Conservation (phyloP, 345 rosid species). For the Noccaea bulbosa region DNA sequence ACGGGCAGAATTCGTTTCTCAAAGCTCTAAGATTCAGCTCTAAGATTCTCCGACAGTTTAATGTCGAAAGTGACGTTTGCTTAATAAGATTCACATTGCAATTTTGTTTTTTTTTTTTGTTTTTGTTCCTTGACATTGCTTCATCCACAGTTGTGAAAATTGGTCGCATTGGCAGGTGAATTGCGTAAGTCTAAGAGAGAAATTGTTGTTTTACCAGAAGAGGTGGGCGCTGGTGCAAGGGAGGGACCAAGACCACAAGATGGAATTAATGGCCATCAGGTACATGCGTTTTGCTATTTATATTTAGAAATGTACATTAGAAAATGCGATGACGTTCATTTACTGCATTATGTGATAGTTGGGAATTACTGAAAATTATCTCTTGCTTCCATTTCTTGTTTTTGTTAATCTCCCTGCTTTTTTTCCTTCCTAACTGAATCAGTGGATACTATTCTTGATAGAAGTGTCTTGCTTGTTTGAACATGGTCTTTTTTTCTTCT, state of each 20-base stretch:
- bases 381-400: too few relatives aligned
- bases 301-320: neutral
- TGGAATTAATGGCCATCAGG: conserved; percentile 65
- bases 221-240: conserved; percentile 42
- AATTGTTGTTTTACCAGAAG: conserved; percentile 26
- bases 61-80: conserved; percentile 19
- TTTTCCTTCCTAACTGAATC: conserved; percentile 7
- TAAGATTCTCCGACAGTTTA: neutral
- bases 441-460: neutral
- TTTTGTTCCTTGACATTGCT: too few relatives aligned
- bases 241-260: conserved; percentile 50
- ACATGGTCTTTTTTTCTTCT: neutral
- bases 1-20: neutral
- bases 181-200: neutral
- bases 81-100: conserved; percentile 12
- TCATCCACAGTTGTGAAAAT: conserved; percentile 2
- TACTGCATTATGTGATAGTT: conserved; percentile 10
- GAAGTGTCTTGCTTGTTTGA: conserved; percentile 21
- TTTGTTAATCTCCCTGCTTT: too few relatives aligned
- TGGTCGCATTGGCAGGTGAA: conserved; percentile 3
- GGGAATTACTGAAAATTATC: neutral
- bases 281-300: conserved; percentile 39
- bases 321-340: neutral
- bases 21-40: conserved; percentile 10
- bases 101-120: neutral